Base-by-base conservation (phyloP, 257 asterid genomes). In the Thymus mandschuricus region DNA sequence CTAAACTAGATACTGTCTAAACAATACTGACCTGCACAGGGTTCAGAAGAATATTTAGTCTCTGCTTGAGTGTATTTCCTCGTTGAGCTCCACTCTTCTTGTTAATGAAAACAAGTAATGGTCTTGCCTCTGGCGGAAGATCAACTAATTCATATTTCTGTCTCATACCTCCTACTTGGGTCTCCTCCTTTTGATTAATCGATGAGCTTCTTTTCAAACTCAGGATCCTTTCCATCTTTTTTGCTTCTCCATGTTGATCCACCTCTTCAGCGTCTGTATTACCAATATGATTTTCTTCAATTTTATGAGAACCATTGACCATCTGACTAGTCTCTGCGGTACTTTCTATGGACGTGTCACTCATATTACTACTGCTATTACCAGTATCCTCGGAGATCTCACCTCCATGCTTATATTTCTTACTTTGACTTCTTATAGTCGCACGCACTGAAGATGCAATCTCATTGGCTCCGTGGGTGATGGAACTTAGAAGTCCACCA, bases 21-120 rank as follows among this genome's bases (percentile, higher is more conserved):
- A 69, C 21, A 63, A 74, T 72, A 75, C 85, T 82, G 66, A 95
- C 99, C 98, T 95, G 99, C 40, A 89, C 96, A 76, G 98, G 98
- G 76, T 95, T 95, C 64, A 95, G 84, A 72, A 95, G 93, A 78
- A 88, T 72, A 81, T 89, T 89, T 68, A 95, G 81, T 69, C 97
- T 84, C 77, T 76, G 98, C 83, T 82, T 89, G 75, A 92, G 88
- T 49, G 96, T 81, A 73, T 87, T 81, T 73, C 98, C 99, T 63
- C 96, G 80, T 82, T 88, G 98, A 79, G 99, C 99, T 75, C 99
- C 99, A 86, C 99, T 95, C 83, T 92, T 95, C 82, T 85, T 90
- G 87, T 92, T 95, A 73, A 90, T 85, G 71, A 92, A 92, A 66
- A 89, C 96, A 68, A 95, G 76, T 78, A 95, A 79, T 56, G 99